Base-by-base conservation (phyloP, 176 grass and related monocot species). In the Zoysia japonica region DNA sequence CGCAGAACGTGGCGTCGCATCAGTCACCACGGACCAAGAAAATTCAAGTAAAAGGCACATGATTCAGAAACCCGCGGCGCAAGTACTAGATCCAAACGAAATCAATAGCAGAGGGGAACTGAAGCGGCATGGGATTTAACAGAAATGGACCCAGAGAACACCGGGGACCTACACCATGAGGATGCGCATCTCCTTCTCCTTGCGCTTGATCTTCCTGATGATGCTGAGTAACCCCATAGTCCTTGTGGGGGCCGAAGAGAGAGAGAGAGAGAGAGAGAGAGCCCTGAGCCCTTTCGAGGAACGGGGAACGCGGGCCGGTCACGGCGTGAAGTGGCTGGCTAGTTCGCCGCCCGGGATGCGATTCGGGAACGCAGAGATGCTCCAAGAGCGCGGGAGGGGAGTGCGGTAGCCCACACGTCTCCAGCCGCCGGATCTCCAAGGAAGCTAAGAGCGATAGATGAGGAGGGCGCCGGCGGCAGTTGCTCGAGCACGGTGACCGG, bases 141-240 rank as follows among this genome's bases (percentile, higher is more conserved):
- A 3, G 44, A 43, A 71, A 38, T 11, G 55, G 17, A 12, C 28
- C 28, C 28, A 28, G 28, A 28, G 28, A 28, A 28, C 28, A 28
- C 28, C 28, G 39, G 57, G 37, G 11, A 41, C 91, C 15, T 97
- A 94, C 94, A 94, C 91, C 94, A 97, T 94, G 70, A 94, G 94
- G 70, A 97, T 97, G 57, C 89, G 89, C 91, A 97, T 94, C 77
- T 97, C 94, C 87, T 97, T 97, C 87, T 97, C 91, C 74, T 90
- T 94, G 74, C 81, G 88, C 73, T 94, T 97, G 85, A 97, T 92
- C 80, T 97, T 90, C 35, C 87, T 68, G 67, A 97, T 97, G 72
- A 97, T 92, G 87, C 87, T 97, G 28, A 94, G 94, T 9, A 97
- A 83, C 9, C 91, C 87, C 94, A 97, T 78, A 59, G 37, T 92